These are phyloP conservation scores for Lactifluus echinatus DNA, from an alignment of 768 basidiomycete genomes.

Conservation along the genomic window DNA sequence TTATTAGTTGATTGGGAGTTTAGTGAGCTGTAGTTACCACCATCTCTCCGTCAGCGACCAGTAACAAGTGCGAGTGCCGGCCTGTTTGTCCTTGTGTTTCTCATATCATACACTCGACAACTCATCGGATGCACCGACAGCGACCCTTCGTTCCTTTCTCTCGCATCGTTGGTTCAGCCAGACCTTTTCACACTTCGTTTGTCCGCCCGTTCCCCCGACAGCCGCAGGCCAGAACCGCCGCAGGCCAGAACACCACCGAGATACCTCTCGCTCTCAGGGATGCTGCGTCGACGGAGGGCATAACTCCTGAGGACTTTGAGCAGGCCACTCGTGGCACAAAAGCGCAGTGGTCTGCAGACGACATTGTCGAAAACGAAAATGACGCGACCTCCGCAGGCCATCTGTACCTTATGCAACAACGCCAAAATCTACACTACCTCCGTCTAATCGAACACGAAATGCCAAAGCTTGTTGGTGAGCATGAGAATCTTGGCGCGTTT, in stretches of 20 bases:
- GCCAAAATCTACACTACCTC: slow-evolving; percentile 67
- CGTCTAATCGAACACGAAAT: slow-evolving; percentile 85
- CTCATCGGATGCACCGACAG: neutral
- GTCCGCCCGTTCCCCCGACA: slow-evolving; percentile 14
- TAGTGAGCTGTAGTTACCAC: neutral
- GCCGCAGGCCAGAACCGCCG: neutral
- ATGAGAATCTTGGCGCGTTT: slow-evolving; percentile 11
- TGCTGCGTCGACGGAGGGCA: slow-evolving; percentile 20
- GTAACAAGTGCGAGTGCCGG: neutral
- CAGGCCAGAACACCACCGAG: neutral
- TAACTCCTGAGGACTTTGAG: slow-evolving; percentile 15
- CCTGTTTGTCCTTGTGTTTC: slow-evolving; percentile 20
- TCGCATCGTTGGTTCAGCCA: slow-evolving; percentile 1
- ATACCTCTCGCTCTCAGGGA: slow-evolving; percentile 5
- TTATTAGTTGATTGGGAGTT: neutral
- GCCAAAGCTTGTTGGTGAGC: slow-evolving; percentile 72
- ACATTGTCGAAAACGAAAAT: slow-evolving; percentile 39
- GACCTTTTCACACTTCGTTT: slow-evolving; percentile 25
- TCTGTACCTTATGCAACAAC: slow-evolving; percentile 61
- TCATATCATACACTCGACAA: neutral
- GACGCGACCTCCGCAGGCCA: slow-evolving; percentile 69
- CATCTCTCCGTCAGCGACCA: neutral
- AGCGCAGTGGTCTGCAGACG: slow-evolving; percentile 16
- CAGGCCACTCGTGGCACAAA: neutral
- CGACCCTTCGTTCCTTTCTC: neutral